Evolutionary conservation across 2,329 filamentous ascomycete genomes (phyloP).

Genomic region (Fonsecaea monophora): DNA sequence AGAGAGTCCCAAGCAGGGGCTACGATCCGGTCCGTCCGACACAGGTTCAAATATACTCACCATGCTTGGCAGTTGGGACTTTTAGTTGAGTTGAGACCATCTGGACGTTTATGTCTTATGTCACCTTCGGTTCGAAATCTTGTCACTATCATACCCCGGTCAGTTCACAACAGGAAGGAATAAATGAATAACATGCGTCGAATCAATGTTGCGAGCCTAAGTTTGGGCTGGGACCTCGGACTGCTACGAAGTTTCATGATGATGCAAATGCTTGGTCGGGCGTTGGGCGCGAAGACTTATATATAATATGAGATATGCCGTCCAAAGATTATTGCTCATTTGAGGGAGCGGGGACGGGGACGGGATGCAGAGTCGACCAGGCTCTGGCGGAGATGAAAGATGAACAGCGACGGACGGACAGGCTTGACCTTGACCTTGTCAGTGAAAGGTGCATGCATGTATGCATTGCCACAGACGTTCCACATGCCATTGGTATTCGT

Average conservation of each 20-base stretch:
- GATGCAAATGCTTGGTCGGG: not conserved
- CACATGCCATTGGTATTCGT: not conserved
- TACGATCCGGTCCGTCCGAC: not conserved
- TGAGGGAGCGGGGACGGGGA: too few relatives aligned
- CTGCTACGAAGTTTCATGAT: constrained; percentile 1
- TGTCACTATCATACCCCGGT: not conserved
- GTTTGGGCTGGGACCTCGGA: not conserved
- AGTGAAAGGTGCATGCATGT: too few relatives aligned
- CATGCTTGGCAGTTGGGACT: not conserved
- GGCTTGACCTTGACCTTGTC: not conserved
- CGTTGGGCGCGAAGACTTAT: not conserved
- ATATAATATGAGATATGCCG: not conserved
- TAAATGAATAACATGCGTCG: not conserved
- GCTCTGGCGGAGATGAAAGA: not conserved
- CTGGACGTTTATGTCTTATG: not conserved
- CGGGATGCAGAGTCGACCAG: not conserved
- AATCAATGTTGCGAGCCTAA: not conserved
- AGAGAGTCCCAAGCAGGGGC: not conserved
- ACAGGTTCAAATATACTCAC: not conserved
- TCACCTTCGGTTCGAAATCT: not conserved
- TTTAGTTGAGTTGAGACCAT: not conserved
- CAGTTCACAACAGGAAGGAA: not conserved
- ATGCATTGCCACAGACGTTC: too few relatives aligned
- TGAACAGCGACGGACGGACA: not conserved
- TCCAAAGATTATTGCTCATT: too few relatives aligned